Base-by-base conservation (phyloP, 2,329 filamentous ascomycete species). In the Cladosporium phlei region DNA sequence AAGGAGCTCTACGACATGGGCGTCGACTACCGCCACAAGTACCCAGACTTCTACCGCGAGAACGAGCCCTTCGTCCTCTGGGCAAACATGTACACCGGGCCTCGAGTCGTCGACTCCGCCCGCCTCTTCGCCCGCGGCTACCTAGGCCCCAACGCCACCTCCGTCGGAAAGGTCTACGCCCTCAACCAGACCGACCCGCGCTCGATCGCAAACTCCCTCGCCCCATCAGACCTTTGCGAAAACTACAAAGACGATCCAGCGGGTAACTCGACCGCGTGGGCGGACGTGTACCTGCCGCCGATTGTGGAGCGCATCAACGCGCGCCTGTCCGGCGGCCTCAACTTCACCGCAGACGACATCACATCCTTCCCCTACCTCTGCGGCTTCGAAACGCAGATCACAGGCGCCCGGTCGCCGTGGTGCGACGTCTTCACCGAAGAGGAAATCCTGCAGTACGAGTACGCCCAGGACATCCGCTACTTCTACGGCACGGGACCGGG, bases 311-410 rank as follows among this genome's bases (percentile, higher is more conserved):
- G 81, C 3, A 65, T 85, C 37, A 77, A 82, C 53, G 57, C 64
- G 5, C 59, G 78, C 25, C 71, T 83, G 24, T 56, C 63, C 1
- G 80, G 81, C 1, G 80, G 81, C 1, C 71, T 85, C 25, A 74
- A 72, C 1, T 70, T 85, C 25, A 73, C 70, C 0, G 65, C 73
- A 24, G 65, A 62, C 2, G 79, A 85, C 48, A 67, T 82, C 32
- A 69, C 66, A 6, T 73, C 75, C 34, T 80, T 85, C 22, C 80
- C 82, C 0, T 85, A 85, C 54, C 69, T 85, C 2, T 86, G 82
- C 53, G 82, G 80, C 3, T 86, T 82, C 51, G 82, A 86, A 58
- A 79, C 75, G 2, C 82, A 85, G 57, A 84, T 85, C 55, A 78
- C 71, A 0, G 81, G 82, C 2, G 66, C 63, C 1, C 55, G 51